Evolutionary conservation across 495 filamentous ascomycete genomes (phyloP).

Genomic region (Penicillium arizonense): DNA sequence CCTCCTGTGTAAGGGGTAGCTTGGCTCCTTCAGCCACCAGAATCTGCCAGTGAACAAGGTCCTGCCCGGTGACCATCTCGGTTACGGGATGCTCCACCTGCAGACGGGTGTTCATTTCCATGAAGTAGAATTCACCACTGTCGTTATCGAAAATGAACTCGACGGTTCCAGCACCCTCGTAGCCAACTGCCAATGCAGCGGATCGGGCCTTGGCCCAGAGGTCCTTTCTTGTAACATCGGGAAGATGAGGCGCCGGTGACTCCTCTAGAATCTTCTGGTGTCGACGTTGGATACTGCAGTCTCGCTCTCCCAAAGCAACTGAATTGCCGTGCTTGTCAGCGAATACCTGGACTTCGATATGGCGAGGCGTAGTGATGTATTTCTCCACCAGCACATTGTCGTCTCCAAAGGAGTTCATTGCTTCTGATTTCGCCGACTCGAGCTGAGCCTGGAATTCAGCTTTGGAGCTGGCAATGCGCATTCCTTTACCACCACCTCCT

Average conservation of each 20-base stretch:
- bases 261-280: conserved; percentile 99
- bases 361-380: conserved; percentile 89
- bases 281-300: conserved; percentile 82
- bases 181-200: conserved; percentile 87
- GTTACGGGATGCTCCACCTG: conserved; percentile 98
- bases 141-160: conserved; percentile 99
- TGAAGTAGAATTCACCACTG: conserved; percentile 91
- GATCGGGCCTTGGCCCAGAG: conserved; percentile 91
- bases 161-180: conserved; percentile 94
- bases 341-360: conserved; percentile 98
- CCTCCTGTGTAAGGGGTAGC: conserved; percentile 81
- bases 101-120: conserved; percentile 99
- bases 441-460: conserved; percentile 80
- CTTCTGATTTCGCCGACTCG: conserved; percentile 84
- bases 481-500: conserved; percentile 97
- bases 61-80: conserved; percentile 93
- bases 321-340: conserved; percentile 86
- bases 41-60: conserved; percentile 96
- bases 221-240: conserved; percentile 75
- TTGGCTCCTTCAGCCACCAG: conserved; percentile 82
- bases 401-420: conserved; percentile 88
- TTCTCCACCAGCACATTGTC: conserved; percentile 97
- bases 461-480: conserved; percentile 81
- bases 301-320: conserved; percentile 80
- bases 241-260: conserved; percentile 85